phyloP scores from a whole-genome alignment of 768 basidiomycete species.

The Tylopilus sp. region DNA sequence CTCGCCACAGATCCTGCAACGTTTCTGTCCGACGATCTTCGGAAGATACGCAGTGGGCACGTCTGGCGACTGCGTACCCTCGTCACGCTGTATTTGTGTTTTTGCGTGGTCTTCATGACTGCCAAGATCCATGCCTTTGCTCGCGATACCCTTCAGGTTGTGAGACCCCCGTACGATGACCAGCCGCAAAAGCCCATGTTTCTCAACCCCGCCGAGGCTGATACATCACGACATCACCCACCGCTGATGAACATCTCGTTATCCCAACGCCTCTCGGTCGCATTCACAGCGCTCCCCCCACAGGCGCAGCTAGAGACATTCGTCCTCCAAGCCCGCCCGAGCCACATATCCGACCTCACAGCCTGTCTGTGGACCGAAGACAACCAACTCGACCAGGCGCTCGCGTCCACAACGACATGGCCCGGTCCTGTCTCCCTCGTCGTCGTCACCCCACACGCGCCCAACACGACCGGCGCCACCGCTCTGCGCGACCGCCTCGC shows the following conservation, averaged over 20 bases:
- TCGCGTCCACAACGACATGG: slow-evolving; percentile 41
- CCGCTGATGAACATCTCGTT: slow-evolving; percentile 29
- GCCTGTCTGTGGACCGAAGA: slow-evolving; percentile 52
- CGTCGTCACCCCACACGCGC: slow-evolving; percentile 36
- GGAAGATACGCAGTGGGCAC: slow-evolving; percentile 21
- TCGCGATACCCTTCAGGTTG: slow-evolving; percentile 1
- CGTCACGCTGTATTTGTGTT: slow-evolving; percentile 37
- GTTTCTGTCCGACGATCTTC: slow-evolving; percentile 26
- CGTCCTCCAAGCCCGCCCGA: slow-evolving; percentile 24
- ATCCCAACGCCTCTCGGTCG: slow-evolving; percentile 34
- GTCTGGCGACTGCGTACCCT: slow-evolving; percentile 31
- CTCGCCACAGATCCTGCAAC: slow-evolving; percentile 23
- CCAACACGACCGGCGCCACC: slow-evolving; percentile 24
- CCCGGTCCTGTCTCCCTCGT: slow-evolving; percentile 50
- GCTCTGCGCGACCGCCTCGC: slow-evolving; percentile 16
- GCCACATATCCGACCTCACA: slow-evolving; percentile 25
- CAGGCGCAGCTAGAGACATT: slow-evolving; percentile 35
- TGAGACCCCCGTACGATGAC: neutral
- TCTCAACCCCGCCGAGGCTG: neutral
- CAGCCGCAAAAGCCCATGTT: neutral
- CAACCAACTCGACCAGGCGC: slow-evolving; percentile 30
- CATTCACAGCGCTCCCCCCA: slow-evolving; percentile 29
- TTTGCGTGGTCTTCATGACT: slow-evolving; percentile 40
- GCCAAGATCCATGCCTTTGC: slow-evolving; percentile 21
- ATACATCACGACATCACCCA: neutral